Conservation (phyloP, 345 rosid species). For the Iberis pinnata region DNA sequence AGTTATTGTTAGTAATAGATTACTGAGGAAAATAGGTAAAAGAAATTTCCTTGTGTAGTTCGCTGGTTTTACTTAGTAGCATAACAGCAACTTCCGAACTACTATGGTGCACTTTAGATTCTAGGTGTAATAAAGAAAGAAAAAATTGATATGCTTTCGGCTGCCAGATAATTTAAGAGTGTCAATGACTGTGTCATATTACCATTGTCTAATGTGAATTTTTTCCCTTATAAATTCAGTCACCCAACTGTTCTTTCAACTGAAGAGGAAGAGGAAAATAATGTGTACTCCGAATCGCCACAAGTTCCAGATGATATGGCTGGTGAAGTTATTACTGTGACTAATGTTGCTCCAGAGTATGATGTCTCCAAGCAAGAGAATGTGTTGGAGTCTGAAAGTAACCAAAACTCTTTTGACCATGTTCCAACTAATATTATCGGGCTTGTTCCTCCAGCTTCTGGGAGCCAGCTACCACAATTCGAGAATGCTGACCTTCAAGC, state of each 20-base stretch:
- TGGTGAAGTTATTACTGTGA: conserved; percentile 44
- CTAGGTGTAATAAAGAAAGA: neutral
- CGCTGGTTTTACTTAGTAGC: neutral
- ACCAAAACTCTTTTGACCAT: conserved; percentile 51
- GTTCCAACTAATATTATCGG: conserved; percentile 57
- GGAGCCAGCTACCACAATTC: conserved; percentile 53
- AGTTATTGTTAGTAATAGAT: neutral
- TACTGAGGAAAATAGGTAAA: neutral
- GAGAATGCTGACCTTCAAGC: conserved; percentile 76
- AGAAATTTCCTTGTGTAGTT: neutral
- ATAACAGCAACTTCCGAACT: neutral
- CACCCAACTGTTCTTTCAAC: conserved; percentile 34
- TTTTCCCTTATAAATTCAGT: conserved; percentile 31
- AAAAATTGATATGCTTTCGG: neutral
- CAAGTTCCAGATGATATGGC: conserved; percentile 47
- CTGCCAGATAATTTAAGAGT: neutral
- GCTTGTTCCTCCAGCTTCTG: conserved; percentile 50
- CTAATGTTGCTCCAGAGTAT: conserved; percentile 44
- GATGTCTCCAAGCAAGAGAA: conserved; percentile 55
- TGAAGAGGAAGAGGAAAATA: conserved; percentile 48
- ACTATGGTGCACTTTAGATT: conserved; percentile 3
- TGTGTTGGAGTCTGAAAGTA: conserved; percentile 42
- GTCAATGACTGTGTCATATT: neutral
- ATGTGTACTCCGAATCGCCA: conserved; percentile 40
- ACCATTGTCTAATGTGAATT: neutral